phyloP scores from a whole-genome alignment of 106 monocot species.

The Dactylorhiza incarnata region DNA sequence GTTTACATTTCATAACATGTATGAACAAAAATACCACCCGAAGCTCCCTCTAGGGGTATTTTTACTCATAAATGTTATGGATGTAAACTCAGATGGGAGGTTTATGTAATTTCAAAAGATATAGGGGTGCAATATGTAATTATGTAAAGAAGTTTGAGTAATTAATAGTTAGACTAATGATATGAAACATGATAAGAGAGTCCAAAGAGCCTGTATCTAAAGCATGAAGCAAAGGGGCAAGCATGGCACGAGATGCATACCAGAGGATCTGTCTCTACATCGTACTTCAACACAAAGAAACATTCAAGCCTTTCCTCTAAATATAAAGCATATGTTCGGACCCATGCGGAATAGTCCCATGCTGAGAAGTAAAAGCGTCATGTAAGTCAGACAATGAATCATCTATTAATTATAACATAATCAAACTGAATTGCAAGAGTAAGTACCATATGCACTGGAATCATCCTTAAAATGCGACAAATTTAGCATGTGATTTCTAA shows the following conservation, averaged over 20 bases:
- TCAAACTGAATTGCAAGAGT: not conserved
- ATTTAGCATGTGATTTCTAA: slow-evolving; percentile 78
- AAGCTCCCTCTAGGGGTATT: too few relatives aligned
- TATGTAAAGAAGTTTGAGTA: too few relatives aligned
- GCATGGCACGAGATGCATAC: slow-evolving; percentile 31
- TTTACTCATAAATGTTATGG: too few relatives aligned
- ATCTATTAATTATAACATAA: too few relatives aligned
- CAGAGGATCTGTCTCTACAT: slow-evolving; percentile 73
- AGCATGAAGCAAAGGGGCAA: slow-evolving; percentile 2
- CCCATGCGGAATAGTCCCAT: slow-evolving; percentile 97
- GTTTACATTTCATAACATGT: too few relatives aligned
- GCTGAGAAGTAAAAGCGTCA: slow-evolving; percentile 40
- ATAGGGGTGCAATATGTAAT: too few relatives aligned
- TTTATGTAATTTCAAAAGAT: too few relatives aligned
- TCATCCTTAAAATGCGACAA: slow-evolving; percentile 97
- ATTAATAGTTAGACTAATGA: too few relatives aligned
- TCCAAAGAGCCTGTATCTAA: too few relatives aligned
- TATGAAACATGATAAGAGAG: too few relatives aligned
- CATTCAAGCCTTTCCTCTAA: slow-evolving; percentile 97
- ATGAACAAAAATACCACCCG: too few relatives aligned
- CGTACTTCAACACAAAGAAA: slow-evolving; percentile 71
- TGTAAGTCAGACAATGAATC: not conserved
- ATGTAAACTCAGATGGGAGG: too few relatives aligned
- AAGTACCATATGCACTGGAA: slow-evolving; percentile 77
- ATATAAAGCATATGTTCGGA: slow-evolving; percentile 84